Evolutionary conservation across 2,329 filamentous ascomycete genomes (phyloP).

Genomic region (Trichophyton benhamiae): DNA sequence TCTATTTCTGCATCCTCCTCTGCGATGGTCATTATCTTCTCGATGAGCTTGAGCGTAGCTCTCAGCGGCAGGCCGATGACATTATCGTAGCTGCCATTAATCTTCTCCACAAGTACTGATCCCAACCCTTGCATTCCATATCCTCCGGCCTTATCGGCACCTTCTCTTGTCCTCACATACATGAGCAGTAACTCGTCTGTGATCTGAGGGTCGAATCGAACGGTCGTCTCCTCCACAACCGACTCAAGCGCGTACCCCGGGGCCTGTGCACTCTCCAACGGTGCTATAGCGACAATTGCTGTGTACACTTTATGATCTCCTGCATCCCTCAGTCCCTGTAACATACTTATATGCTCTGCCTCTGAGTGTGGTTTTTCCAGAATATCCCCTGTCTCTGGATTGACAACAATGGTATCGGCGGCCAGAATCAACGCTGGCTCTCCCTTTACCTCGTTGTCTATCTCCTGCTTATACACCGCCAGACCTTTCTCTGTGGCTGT

Average conservation of each 20-base stretch:
- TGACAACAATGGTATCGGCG: slow-evolving; percentile 79
- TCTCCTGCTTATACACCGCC: slow-evolving; percentile 53
- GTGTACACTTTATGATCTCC: slow-evolving; percentile 73
- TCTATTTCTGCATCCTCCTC: slow-evolving; percentile 43
- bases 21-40: slow-evolving; percentile 71
- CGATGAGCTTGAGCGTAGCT: slow-evolving; percentile 65
- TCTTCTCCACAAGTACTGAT: slow-evolving; percentile 72
- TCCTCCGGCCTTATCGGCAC: slow-evolving; percentile 88
- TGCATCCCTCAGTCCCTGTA: slow-evolving; percentile 68
- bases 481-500: slow-evolving; percentile 77
- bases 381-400: slow-evolving; percentile 57
- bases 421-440: slow-evolving; percentile 80
- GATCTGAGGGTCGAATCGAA: slow-evolving; percentile 65
- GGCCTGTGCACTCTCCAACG: slow-evolving; percentile 63
- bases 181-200: slow-evolving; percentile 72
- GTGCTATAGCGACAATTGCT: slow-evolving; percentile 69
- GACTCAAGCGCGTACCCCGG: slow-evolving; percentile 76
- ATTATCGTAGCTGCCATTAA: slow-evolving; percentile 86
- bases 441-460: slow-evolving; percentile 42
- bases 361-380: slow-evolving; percentile 83
- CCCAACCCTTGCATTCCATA: slow-evolving; percentile 89
- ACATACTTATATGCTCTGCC: slow-evolving; percentile 69
- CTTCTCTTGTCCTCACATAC: slow-evolving; percentile 62
- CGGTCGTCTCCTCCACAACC: slow-evolving; percentile 78
- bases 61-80: slow-evolving; percentile 82